Conservation (phyloP, 2,329 filamentous ascomycete species). For the Ascochyta fabae region DNA sequence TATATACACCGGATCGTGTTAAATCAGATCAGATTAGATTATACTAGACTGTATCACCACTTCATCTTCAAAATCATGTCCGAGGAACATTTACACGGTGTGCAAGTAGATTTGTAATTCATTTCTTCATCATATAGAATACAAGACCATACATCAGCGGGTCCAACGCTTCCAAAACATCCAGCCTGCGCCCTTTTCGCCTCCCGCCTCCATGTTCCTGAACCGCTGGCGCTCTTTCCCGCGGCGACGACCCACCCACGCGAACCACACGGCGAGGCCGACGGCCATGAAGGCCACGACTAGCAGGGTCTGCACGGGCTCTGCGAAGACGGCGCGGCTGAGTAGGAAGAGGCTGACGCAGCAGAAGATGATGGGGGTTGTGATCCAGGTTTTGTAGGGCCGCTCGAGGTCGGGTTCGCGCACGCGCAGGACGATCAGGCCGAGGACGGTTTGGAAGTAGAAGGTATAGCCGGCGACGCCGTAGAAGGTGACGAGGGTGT, state of each 20-base stretch:
- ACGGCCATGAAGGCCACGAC: constrained; percentile 84
- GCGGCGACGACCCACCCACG: constrained; percentile 69
- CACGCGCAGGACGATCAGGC: constrained; percentile 87
- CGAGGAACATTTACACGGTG: too few species aligned
- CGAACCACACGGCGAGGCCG: constrained; percentile 88
- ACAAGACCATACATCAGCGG: too few species aligned
- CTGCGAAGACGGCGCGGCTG: constrained; percentile 84
- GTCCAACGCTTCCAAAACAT: constrained; percentile 55
- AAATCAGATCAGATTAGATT: too few species aligned
- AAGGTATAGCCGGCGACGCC: constrained; percentile 97
- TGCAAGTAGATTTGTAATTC: too few species aligned
- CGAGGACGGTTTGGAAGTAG: constrained; percentile 94
- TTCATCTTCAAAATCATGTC: too few species aligned
- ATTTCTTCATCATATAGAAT: not conserved
- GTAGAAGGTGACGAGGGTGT: constrained; percentile 93
- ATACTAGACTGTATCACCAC: too few species aligned
- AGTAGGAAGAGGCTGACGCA: constrained; percentile 94
- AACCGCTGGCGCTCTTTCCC: constrained; percentile 38
- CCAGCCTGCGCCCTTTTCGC: constrained; percentile 48
- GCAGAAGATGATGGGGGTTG: constrained; percentile 96
- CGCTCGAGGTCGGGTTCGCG: constrained; percentile 85
- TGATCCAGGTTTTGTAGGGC: constrained; percentile 96
- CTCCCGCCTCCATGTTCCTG: constrained; percentile 22
- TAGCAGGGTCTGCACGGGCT: constrained; percentile 86
- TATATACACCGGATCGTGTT: too few species aligned